Base-by-base conservation (phyloP, 441 rosid species). In the Adansonia gregorii region DNA sequence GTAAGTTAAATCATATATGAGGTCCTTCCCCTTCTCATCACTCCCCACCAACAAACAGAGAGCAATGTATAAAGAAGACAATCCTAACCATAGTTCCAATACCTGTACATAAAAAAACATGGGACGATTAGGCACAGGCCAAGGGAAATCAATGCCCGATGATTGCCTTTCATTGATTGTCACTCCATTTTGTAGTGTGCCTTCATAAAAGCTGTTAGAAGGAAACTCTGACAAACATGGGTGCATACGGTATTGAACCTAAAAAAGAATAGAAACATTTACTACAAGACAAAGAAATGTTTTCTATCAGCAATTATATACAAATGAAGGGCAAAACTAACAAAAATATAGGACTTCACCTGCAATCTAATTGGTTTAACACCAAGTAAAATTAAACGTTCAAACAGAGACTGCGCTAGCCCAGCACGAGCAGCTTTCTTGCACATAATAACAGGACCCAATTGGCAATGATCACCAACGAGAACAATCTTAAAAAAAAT, bases 351-450 rank as follows among this genome's bases (percentile, higher is more conserved):
- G 22, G 56, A 24, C 22, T 59, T 68, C 81, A 97, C 99, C 99
- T 97, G 99, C 91, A 97, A 86, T 82, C 99, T 93, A 75, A 97
- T 97, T 74, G 99, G 99, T 86, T 97, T 94, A 58, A 93, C 90
- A 81, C 99, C 99, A 86, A 97, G 99, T 73, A 89, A 81, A 84
- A 97, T 97, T 79, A 97, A 95, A 43, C 99, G 98, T 76, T 97
- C 99, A 89, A 97, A 97, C 46, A 97, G 89, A 61, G 99, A 97
- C 86, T 93, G 99, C 4, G 98, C 98, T 79, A 97, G 83, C 72
- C 99, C 99, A 83, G 99, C 99, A 82, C 99, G 98, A 78, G 99
- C 99, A 52, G 98, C 98, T 92, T 94, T 97, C 84, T 97, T 97
- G 93, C 99, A 97, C 99, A 97, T 97, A 46, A 97, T 94, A 70